phyloP scores from a whole-genome alignment of 1,284 basidiomycete species.

The Trametes hirsuta region DNA sequence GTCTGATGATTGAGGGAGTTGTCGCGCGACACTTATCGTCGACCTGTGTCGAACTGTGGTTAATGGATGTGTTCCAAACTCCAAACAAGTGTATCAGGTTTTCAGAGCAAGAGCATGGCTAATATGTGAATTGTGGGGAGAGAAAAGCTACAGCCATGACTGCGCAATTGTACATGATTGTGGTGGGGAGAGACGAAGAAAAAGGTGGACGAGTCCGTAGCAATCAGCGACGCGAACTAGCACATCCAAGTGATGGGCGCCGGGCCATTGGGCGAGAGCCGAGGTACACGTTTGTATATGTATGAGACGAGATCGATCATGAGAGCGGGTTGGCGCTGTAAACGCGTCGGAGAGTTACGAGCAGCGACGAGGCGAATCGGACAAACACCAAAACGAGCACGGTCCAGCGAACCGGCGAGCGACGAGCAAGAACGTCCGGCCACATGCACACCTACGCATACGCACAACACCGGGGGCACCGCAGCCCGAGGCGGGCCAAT shows the following conservation, averaged over 20 bases:
- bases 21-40: no score
- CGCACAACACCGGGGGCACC: no score
- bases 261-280: not conserved
- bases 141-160: conserved; percentile 18
- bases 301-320: not conserved
- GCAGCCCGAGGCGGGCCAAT: no score
- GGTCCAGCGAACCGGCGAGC: no score
- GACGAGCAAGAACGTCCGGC: no score
- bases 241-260: conserved; percentile 10
- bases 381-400: no score
- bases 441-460: no score
- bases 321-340: no score
- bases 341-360: no score
- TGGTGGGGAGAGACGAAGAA: not conserved
- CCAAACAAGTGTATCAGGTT: not conserved
- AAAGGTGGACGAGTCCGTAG: conserved; percentile 3
- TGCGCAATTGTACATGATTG: conserved; percentile 22
- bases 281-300: conserved; percentile 22
- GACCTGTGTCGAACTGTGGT: no score
- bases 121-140: conserved; percentile 14
- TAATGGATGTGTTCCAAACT: not conserved
- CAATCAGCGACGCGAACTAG: conserved; percentile 12
- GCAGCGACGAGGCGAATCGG: no score
- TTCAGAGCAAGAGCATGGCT: conserved; percentile 1
- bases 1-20: no score